These are phyloP conservation scores for Lithohypha guttulata DNA, from an alignment of 2,329 filamentous ascomycete species.

Conservation along the genomic window DNA sequence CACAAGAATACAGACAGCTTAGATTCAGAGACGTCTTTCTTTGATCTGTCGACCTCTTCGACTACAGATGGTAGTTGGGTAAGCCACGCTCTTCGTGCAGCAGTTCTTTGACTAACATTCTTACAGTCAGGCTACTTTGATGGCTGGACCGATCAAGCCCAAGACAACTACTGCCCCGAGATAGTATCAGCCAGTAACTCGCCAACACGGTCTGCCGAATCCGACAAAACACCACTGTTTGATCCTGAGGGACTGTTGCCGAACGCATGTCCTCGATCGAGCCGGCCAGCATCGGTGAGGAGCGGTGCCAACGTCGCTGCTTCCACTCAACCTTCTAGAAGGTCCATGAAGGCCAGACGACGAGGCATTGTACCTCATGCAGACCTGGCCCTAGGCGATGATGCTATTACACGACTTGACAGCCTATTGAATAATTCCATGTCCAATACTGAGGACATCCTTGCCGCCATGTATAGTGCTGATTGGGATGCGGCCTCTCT, in stretches of 20 bases:
- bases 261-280: neutral
- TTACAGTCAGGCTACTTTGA: conserved; percentile 7
- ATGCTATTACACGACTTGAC: conserved; percentile 4
- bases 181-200: conserved; percentile 7
- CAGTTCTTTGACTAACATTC: too few species aligned
- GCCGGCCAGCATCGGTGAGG: neutral
- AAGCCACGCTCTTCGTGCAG: neutral
- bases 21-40: conserved; percentile 8
- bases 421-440: conserved; percentile 1
- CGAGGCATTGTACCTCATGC: conserved; percentile 5
- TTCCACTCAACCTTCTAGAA: neutral
- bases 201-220: neutral
- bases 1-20: conserved; percentile 7
- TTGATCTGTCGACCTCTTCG: conserved; percentile 6
- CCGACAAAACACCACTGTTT: neutral
- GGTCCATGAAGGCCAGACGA: conserved; percentile 4
- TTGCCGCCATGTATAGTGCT: conserved; percentile 6
- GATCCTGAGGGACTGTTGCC: conserved; percentile 2
- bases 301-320: neutral
- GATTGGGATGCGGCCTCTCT: conserved; percentile 6
- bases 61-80: conserved; percentile 5
- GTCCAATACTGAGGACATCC: conserved; percentile 9
- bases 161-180: conserved; percentile 5
- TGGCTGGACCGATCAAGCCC: conserved; percentile 1
- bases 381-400: neutral